These are phyloP conservation scores for Fusarium acutatum DNA, from an alignment of 2,329 filamentous ascomycete genomes.

Conservation along the genomic window DNA sequence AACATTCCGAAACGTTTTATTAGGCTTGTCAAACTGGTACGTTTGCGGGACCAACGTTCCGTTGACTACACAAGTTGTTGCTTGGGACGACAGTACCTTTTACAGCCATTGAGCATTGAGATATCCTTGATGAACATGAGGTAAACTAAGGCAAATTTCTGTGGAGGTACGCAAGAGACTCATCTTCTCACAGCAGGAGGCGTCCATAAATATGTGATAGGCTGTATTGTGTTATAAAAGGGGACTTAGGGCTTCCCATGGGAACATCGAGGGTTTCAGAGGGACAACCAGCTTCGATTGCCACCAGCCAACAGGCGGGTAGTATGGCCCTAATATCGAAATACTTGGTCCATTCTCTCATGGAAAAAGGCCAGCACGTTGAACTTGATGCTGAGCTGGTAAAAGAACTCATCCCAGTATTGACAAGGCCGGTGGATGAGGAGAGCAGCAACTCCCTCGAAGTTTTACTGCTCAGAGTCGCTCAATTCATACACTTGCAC, in stretches of 20 bases:
- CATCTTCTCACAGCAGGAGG: background rate
- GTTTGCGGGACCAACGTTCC: constrained; percentile 57
- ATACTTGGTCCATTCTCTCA: background rate
- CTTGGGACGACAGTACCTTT: background rate
- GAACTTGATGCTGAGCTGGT: background rate
- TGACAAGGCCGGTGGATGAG: background rate
- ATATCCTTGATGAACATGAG: background rate
- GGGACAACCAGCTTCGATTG: background rate
- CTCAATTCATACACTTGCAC: too few relatives aligned
- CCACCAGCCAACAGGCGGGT: too few relatives aligned
- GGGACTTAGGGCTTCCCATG: background rate
- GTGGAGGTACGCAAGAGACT: background rate
- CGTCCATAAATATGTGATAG: too few relatives aligned
- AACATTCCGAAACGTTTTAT: background rate
- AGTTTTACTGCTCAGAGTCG: background rate
- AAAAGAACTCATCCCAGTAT: background rate
- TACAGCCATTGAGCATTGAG: background rate
- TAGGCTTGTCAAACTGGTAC: background rate
- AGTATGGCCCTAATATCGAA: too few relatives aligned
- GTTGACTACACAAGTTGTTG: background rate
- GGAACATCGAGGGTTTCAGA: background rate
- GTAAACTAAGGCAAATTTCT: too few relatives aligned
- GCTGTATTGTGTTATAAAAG: background rate
- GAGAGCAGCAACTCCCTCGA: background rate
- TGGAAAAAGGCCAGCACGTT: background rate